Evolutionary conservation across 768 basidiomycete genomes (phyloP), one percentile per base, ranked within the genome.

Genomic region (Pholiota conissans): DNA sequence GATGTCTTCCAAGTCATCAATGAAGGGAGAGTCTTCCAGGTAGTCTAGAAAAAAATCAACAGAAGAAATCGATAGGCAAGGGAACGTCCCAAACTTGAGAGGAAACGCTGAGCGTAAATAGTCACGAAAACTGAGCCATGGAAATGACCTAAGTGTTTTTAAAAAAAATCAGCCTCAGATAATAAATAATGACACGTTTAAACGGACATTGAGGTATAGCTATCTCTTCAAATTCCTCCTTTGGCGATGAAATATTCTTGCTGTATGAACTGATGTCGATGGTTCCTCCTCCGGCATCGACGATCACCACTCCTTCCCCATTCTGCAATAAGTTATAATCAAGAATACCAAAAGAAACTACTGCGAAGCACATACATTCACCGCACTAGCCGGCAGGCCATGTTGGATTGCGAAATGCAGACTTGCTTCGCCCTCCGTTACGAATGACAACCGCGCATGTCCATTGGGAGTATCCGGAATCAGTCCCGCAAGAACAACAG

Each of bases 251-350:
- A n/a, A n/a, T n/a, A 20, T 64, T 64, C 61, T 76, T 73, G 11
- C 71, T 72, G 53, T 85, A 86, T 10, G 80, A 73, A 57, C 82
- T 85, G 37, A 86, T 71, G 58, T 87, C 85, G 26, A 87, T 72
- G 0, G 84, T 87, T 18, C 84, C 85, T 40, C 84, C 84, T 5
- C 85, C 85, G 3, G 84, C 83, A 57, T 87, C 84, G n/a, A 86
- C 78, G 30, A 86, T 72, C 57, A 83, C 71, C 5, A 60, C 22
- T 16, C 48, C 49, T 29, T 51, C 42, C 14, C 52, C 52, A 28
- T 52, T 35, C 47, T 57, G 40, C 2, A 45, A 39, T 7, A 2
- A 9, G 5, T 22, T n/a, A 5, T n/a, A 28, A 54, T 24, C 42
- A 20, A 22, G 4, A 7, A 11, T 45, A 3, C 11, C n/a, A n/a